These are phyloP conservation scores for Clarkia xantiana DNA, from an alignment of 345 rosid genomes.

Conservation along the genomic window DNA sequence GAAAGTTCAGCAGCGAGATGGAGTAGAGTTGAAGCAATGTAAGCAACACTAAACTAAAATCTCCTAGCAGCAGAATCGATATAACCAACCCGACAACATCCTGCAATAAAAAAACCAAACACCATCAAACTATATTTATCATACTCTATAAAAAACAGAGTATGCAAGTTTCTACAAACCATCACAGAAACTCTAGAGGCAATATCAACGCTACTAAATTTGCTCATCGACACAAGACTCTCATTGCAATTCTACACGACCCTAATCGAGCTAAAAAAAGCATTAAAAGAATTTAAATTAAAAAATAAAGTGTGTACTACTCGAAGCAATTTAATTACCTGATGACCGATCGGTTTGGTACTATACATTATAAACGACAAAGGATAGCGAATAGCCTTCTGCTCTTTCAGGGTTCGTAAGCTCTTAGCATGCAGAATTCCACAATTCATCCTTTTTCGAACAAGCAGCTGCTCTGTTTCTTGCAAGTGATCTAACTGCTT, in stretches of 20 bases:
- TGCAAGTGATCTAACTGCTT: conserved; percentile 12
- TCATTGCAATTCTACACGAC: too few species aligned
- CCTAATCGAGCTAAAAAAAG: too few species aligned
- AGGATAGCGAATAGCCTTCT: conserved; percentile 36
- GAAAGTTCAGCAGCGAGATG: conserved; percentile 50
- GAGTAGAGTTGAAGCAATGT: conserved; percentile 88
- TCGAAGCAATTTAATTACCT: conserved; percentile 31
- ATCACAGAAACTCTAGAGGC: neutral
- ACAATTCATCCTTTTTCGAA: conserved; percentile 30
- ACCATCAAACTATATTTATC: too few species aligned
- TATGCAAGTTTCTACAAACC: too few species aligned
- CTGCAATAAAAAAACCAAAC: conserved; percentile 21
- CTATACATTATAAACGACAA: conserved; percentile 45
- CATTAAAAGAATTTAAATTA: too few species aligned
- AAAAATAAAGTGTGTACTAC: too few species aligned
- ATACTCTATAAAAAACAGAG: too few species aligned
- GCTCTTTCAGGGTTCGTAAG: conserved; percentile 45
- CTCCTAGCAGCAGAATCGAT: conserved; percentile 64
- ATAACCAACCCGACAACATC: conserved; percentile 83
- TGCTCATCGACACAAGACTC: too few species aligned
- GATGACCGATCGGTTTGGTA: conserved; percentile 83
- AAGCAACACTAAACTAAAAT: conserved; percentile 74
- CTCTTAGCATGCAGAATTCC: conserved; percentile 58
- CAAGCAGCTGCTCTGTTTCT: conserved; percentile 19
- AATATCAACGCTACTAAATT: too few species aligned